Conservation (phyloP, 2,329 filamentous ascomycete species). For the Talaromyces sp. region DNA sequence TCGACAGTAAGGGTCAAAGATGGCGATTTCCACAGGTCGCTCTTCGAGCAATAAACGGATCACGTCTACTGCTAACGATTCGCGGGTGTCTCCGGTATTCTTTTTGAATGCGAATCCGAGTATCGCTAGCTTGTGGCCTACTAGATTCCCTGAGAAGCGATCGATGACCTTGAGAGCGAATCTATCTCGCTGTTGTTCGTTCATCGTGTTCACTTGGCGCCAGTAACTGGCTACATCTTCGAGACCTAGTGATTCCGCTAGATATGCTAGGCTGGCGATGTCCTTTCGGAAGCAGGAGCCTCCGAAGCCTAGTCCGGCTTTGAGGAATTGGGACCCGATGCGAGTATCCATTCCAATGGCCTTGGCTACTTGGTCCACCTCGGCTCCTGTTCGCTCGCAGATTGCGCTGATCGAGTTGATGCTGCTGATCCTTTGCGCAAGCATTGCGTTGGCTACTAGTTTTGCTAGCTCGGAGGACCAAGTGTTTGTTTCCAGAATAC, state of each 20-base stretch:
- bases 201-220: slow-evolving; percentile 73
- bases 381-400: slow-evolving; percentile 74
- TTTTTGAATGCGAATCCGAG: slow-evolving; percentile 81
- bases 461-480: slow-evolving; percentile 81
- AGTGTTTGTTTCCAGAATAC: slow-evolving; percentile 72
- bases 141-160: slow-evolving; percentile 68
- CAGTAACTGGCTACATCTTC: slow-evolving; percentile 76
- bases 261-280: slow-evolving; percentile 71
- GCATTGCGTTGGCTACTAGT: slow-evolving; percentile 76
- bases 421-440: slow-evolving; percentile 77
- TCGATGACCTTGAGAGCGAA: slow-evolving; percentile 69
- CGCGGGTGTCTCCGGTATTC: slow-evolving; percentile 74
- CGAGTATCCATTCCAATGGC: slow-evolving; percentile 70
- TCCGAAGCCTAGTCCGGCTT: slow-evolving; percentile 76
- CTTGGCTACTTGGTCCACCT: slow-evolving; percentile 71
- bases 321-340: slow-evolving; percentile 73
- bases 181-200: slow-evolving; percentile 71
- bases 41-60: slow-evolving; percentile 68
- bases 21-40: slow-evolving; percentile 63
- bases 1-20: slow-evolving; percentile 65
- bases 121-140: slow-evolving; percentile 70
- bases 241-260: slow-evolving; percentile 70
- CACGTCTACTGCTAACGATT: slow-evolving; percentile 69
- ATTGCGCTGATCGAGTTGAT: slow-evolving; percentile 82
- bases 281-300: slow-evolving; percentile 84